phyloP scores from a whole-genome alignment of 306 rosid genomes.

The Dryas drummondii region DNA sequence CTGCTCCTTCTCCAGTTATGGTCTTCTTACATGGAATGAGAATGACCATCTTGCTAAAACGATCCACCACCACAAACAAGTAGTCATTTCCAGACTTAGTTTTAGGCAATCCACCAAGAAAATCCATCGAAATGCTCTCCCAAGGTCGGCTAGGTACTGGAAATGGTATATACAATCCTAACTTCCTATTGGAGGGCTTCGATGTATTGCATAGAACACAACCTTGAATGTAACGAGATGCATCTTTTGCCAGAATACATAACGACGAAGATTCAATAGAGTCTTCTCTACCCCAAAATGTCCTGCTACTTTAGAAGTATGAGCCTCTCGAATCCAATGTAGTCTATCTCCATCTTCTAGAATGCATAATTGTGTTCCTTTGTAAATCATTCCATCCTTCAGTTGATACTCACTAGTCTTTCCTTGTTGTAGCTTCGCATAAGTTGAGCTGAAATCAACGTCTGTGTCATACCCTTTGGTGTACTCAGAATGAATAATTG shows the following conservation, averaged over 20 bases:
- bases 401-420: no score
- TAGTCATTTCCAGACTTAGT: no score
- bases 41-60: no score
- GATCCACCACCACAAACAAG: no score
- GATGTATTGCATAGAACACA: neutral
- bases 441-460: neutral
- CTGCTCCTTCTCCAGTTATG: no score
- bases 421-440: neutral
- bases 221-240: neutral
- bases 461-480: neutral
- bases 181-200: slow-evolving; percentile 1
- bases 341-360: neutral
- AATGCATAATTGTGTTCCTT: neutral
- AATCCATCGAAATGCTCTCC: no score
- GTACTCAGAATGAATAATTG: neutral
- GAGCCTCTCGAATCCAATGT: neutral
- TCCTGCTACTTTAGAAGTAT: neutral
- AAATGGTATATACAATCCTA: slow-evolving; percentile 5
- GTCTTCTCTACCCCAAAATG: neutral
- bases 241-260: neutral
- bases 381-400: no score
- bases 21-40: no score
- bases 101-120: no score
- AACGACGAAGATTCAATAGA: neutral
- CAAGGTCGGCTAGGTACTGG: slow-evolving; percentile 3